A percentile compares a stretch with the other conserved stretches of the same genome.
Conservation (phyloP, 768 basidiomycete genomes). For the Naganishia vaughanmartiniae region DNA sequence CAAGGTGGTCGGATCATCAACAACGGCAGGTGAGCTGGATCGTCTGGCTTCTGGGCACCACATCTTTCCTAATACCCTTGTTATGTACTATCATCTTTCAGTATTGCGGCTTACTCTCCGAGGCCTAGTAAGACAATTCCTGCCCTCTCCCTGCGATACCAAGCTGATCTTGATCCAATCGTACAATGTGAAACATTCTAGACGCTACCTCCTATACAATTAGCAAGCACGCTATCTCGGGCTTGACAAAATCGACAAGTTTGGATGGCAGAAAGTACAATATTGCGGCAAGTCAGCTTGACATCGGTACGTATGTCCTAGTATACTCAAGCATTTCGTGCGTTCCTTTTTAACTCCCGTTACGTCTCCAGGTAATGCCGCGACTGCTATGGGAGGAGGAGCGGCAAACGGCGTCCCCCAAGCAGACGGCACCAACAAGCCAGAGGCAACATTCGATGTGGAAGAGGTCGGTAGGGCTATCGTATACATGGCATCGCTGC, state of each 20-base stretch:
- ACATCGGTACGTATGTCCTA: slow-evolving; percentile 62
- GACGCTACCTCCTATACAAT: slow-evolving; percentile 63
- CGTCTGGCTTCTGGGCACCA: too few relatives aligned
- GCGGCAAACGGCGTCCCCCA: slow-evolving; percentile 62
- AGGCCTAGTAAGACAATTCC: slow-evolving; percentile 44
- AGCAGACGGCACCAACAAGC: slow-evolving; percentile 61
- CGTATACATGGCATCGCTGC: slow-evolving; percentile 69
- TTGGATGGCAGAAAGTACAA: slow-evolving; percentile 72
- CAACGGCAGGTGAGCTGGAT: slow-evolving; percentile 58
- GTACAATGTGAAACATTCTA: slow-evolving; percentile 17
- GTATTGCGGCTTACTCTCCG: slow-evolving; percentile 50
- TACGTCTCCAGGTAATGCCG: slow-evolving; percentile 58
- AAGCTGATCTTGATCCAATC: background rate
- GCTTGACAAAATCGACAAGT: slow-evolving; percentile 70
- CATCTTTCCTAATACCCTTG: background rate
- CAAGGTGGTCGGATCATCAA: slow-evolving; percentile 80
- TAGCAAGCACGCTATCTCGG: slow-evolving; percentile 76
- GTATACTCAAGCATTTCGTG: background rate
- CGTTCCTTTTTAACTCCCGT: background rate
- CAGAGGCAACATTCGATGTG: slow-evolving; percentile 69
- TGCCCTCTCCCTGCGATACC: background rate
- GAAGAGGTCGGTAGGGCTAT: slow-evolving; percentile 69
- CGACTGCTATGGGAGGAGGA: slow-evolving; percentile 60
- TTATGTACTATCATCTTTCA: background rate
- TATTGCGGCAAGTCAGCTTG: slow-evolving; percentile 77